A percentile compares a stretch with the other conserved stretches of the same genome.
Conservation (phyloP, 768 basidiomycete genomes). For the Botryobasidium botryosum region DNA sequence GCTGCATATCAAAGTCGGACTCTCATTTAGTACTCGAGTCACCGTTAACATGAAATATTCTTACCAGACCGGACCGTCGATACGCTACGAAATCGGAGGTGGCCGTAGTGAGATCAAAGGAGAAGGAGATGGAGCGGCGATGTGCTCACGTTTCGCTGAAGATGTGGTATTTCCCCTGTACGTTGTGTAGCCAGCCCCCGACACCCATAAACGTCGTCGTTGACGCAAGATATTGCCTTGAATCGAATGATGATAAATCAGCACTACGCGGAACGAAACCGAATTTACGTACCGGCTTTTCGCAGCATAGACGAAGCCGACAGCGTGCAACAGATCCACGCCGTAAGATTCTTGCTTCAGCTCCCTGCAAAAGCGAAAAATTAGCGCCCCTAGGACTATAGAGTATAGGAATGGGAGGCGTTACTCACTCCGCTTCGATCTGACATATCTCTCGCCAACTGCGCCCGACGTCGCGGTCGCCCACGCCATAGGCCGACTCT, state of each 20-base stretch:
- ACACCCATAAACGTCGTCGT: slow-evolving; percentile 56
- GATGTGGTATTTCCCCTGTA: slow-evolving; percentile 83
- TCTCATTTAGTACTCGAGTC: background rate
- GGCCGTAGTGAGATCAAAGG: background rate
- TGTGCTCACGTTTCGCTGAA: slow-evolving; percentile 87
- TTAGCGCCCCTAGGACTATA: too few relatives aligned
- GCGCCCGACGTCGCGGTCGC: slow-evolving; percentile 39
- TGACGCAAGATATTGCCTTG: slow-evolving; percentile 63
- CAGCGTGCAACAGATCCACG: slow-evolving; percentile 64
- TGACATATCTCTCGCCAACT: slow-evolving; percentile 67
- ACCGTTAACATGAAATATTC: background rate
- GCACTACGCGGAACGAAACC: background rate
- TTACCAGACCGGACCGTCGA: slow-evolving; percentile 52
- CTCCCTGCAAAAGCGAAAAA: slow-evolving; percentile 30
- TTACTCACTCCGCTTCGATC: slow-evolving; percentile 63
- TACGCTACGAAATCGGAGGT: slow-evolving; percentile 30
- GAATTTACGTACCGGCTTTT: slow-evolving; percentile 25
- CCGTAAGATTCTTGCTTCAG: slow-evolving; percentile 78
- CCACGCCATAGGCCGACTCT: slow-evolving; percentile 51
- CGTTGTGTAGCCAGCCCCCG: slow-evolving; percentile 85
- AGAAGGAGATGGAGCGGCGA: slow-evolving; percentile 11
- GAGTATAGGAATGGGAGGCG: background rate
- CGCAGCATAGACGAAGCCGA: slow-evolving; percentile 70
- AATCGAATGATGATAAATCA: background rate
- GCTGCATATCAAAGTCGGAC: slow-evolving; percentile 24